Conservation (phyloP, 2,329 filamentous ascomycete genomes). For the Grosmannia serpens region DNA sequence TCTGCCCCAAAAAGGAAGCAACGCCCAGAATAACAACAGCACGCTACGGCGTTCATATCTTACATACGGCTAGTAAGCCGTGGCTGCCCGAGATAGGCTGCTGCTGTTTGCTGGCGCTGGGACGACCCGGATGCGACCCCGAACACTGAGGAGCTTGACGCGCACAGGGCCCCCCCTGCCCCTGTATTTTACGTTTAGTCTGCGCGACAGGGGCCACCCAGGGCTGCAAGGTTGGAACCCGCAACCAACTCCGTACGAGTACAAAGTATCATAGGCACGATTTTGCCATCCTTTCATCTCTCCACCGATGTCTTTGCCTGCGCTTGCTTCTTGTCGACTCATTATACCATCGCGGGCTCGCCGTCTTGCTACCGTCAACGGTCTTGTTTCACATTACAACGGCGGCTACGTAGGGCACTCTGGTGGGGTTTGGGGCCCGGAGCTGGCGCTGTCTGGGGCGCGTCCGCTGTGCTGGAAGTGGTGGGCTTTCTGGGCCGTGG, state of each 20-base stretch:
- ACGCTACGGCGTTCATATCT: not conserved
- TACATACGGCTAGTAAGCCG: no score
- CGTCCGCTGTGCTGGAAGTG: not conserved
- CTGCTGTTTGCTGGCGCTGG: not conserved
- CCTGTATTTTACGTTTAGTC: no score
- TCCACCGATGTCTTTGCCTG: not conserved
- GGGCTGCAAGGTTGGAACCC: no score
- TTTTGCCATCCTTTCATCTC: no score
- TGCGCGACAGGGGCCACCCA: no score
- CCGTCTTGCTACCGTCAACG: not conserved
- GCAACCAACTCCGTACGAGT: no score
- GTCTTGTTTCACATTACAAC: not conserved
- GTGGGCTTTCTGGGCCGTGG: not conserved
- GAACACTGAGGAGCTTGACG: not conserved
- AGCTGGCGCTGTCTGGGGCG: not conserved
- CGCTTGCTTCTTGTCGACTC: not conserved
- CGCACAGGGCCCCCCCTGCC: no score
- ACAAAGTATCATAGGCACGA: no score
- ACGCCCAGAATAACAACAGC: not conserved
- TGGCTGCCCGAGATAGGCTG: no score
- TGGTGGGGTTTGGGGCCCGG: not conserved
- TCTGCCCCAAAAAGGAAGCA: not conserved
- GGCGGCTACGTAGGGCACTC: not conserved
- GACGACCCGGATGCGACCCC: not conserved
- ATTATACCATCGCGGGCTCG: not conserved